phyloP scores from a whole-genome alignment of 225 moss, liverwort and hornwort species.

The Physcomitrellopsis africana region DNA sequence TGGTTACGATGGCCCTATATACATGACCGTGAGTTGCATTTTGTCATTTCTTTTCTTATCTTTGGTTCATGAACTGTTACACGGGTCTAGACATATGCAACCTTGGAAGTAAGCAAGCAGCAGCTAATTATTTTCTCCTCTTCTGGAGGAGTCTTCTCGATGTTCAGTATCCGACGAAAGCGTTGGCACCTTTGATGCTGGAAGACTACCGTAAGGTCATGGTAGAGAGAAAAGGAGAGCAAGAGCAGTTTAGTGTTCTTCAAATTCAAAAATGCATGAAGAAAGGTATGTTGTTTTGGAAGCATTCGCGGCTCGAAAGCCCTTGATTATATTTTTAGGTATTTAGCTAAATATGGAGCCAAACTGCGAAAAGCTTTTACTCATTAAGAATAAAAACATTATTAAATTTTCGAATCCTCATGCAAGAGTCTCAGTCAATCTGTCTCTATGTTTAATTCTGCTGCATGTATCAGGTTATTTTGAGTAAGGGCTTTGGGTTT shows the following conservation, averaged over 20 bases:
- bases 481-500: slow-evolving; percentile 21
- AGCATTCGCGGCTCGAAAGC: slow-evolving; percentile 3
- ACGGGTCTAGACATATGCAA: not conserved
- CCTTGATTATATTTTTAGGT: slow-evolving; percentile 10
- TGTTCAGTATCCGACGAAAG: slow-evolving; percentile 97
- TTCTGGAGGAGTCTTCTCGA: slow-evolving; percentile 16
- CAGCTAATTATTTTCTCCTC: slow-evolving; percentile 9
- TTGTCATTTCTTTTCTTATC: slow-evolving; percentile 25
- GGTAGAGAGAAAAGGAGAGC: slow-evolving; percentile 96
- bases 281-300: slow-evolving; percentile 47
- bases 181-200: slow-evolving; percentile 94
- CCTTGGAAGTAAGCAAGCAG: slow-evolving; percentile 8
- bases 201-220: slow-evolving; percentile 99
- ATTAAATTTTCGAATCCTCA: not conserved
- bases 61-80: slow-evolving; percentile 34
- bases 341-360: not conserved
- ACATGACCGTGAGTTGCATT: slow-evolving; percentile 84
- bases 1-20: slow-evolving; percentile 95
- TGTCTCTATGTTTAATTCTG: not conserved
- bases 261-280: slow-evolving; percentile 97
- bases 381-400: not conserved
- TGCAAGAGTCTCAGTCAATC: not conserved
- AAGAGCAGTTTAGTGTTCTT: slow-evolving; percentile 83
- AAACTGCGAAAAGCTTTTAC: not conserved
- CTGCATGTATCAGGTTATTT: slow-evolving; percentile 8